Evolutionary conservation across 129 eudicot genomes (phyloP), one percentile per base, ranked within the genome.

Genomic region (Tanacetum coccineum): DNA sequence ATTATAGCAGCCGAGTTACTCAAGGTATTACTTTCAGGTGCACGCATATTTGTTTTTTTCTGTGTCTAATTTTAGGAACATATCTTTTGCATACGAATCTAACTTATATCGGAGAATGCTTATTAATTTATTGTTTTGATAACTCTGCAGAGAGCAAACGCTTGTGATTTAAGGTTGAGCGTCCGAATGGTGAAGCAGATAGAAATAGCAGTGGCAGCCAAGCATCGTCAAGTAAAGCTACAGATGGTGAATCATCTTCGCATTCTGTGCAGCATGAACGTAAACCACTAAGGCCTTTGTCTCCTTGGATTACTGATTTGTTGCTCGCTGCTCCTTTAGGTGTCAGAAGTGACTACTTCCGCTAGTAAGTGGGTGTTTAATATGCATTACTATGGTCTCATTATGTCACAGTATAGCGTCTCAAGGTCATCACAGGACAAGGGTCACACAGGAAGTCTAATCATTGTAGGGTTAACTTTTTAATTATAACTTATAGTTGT

Each of bases 211-310:
- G 91, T 62, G 90, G 85, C 7, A 80, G 85, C 64, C 83, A 81
- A 66, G 89, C 91, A 78, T 81, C 96, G 45, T 75, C 87, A 49
- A 85, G 98, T 72, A 79, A 72, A 44, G 71, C 88, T 62, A 12
- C 66, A 11, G 72, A 71, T 68, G 81, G 68, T 58, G 84, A 78
- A 79, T 69, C 83, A 55, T 47, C 68, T 64, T 58, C 70, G 18
- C 45, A 81, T 32, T 74, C 88, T 64, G 66, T 50, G 14, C 96
- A 83, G 68, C 81, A 59, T 19, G 98, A 92, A 66, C 76, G 78
- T 76, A 92, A 87, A 77, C 89, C 96, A 4, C 57, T 83, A 72
- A 84, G 98, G 77, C 98, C 98, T 42, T 77, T 92, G 68, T 88
- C 98, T 22, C 25, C 25, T 22, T 22, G 25, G 25, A 22, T 22